phyloP scores from a whole-genome alignment of 805 yeast genomes.

The Lipomyces mesembrius region DNA sequence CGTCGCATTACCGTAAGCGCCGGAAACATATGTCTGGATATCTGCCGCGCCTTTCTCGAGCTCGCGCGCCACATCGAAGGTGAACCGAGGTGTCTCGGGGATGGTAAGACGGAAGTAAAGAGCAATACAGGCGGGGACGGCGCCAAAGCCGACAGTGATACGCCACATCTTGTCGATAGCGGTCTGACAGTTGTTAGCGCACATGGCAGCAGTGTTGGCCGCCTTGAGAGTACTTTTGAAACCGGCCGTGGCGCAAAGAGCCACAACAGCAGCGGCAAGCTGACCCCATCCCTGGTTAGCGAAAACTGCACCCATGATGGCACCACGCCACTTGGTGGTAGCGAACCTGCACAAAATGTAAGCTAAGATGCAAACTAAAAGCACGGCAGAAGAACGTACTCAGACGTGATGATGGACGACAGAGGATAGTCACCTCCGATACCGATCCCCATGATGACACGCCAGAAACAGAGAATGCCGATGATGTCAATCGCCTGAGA shows the following conservation, averaged over 20 bases:
- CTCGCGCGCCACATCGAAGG: conserved; percentile 72
- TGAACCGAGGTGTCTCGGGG: conserved; percentile 92
- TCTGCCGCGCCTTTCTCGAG: conserved; percentile 63
- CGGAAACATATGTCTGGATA: conserved; percentile 56
- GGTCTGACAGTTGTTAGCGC: conserved; percentile 67
- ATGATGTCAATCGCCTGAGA: conserved; percentile 51
- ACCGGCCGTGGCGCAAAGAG: conserved; percentile 74
- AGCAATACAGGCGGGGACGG: conserved; percentile 84
- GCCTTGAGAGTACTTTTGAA: conserved; percentile 64
- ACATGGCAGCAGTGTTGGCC: conserved; percentile 61
- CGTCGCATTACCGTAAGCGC: conserved; percentile 57
- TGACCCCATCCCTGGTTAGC: conserved; percentile 98
- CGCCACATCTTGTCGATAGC: conserved; percentile 97
- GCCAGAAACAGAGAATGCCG: conserved; percentile 74
- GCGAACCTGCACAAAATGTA: conserved; percentile 54
- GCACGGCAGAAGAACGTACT: conserved; percentile 42
- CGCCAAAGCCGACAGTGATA: conserved; percentile 84
- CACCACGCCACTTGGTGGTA: conserved; percentile 97
- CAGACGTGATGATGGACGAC: conserved; percentile 90
- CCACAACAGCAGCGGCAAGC: conserved; percentile 82
- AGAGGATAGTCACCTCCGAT: conserved; percentile 97
- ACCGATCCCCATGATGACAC: conserved; percentile 93
- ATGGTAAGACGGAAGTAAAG: conserved; percentile 88
- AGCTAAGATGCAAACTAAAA: too few species aligned
- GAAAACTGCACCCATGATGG: conserved; percentile 94